Evolutionary conservation across 108 stramenopile genomes (phyloP).

Genomic region (Aurantiochytrium sp.): DNA sequence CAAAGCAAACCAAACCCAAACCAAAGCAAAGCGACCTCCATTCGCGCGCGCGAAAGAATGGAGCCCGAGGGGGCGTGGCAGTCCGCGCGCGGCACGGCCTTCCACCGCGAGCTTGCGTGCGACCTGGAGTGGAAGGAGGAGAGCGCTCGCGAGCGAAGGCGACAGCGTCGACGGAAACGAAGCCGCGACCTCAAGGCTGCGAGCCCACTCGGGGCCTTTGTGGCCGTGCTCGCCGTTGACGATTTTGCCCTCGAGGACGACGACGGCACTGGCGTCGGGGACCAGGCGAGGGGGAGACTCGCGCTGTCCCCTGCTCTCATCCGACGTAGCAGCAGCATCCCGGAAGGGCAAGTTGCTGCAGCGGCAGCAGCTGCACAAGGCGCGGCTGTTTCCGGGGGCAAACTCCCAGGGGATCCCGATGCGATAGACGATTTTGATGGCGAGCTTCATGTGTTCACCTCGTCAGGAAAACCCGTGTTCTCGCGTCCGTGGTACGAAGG

Average conservation of each 20-base stretch:
- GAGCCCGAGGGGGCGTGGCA: neutral
- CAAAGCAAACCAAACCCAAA: too few species aligned
- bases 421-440: neutral
- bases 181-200: neutral
- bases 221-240: neutral
- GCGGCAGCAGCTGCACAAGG: too few species aligned
- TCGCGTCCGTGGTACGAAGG: neutral
- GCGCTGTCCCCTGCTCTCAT: too few species aligned
- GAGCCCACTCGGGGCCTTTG: neutral
- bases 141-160: neutral
- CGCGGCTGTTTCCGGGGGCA: too few species aligned
- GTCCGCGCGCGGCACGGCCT: neutral
- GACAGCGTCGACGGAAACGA: neutral
- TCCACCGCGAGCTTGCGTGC: neutral
- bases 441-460: neutral
- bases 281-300: neutral
- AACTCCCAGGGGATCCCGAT: neutral
- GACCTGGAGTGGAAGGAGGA: neutral
- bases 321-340: too few species aligned
- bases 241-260: neutral
- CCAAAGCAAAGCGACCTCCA: too few species aligned
- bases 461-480: neutral
- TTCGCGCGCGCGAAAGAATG: neutral
- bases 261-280: neutral
- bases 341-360: too few species aligned